Evolutionary conservation across 768 basidiomycete species (phyloP).

Genomic region (Russula griseocarnosa): DNA sequence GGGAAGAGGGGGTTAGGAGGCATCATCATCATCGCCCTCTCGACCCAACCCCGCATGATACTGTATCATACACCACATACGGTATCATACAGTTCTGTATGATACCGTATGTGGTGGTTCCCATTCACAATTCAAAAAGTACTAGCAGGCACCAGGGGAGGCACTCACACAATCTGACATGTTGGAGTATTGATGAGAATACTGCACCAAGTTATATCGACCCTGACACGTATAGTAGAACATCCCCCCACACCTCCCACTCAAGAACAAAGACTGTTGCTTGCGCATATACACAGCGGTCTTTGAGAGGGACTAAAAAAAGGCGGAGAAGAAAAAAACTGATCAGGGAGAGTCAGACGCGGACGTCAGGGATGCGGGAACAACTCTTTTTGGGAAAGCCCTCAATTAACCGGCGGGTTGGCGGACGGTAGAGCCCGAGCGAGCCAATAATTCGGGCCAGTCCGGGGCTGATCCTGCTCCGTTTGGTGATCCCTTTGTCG

Average conservation of each 20-base stretch:
- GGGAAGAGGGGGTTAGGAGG: neutral
- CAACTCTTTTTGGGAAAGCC: too few relatives aligned
- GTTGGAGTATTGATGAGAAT: too few relatives aligned
- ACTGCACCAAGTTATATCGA: too few relatives aligned
- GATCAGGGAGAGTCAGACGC: too few relatives aligned
- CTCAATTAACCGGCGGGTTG: neutral
- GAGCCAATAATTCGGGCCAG: neutral
- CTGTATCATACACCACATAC: too few relatives aligned
- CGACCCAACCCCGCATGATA: too few relatives aligned
- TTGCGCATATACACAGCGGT: too few relatives aligned
- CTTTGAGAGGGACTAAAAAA: neutral
- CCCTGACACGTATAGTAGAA: too few relatives aligned
- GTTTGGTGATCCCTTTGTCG: conserved; percentile 24
- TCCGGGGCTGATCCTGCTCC: neutral
- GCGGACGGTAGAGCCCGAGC: neutral
- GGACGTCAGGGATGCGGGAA: neutral
- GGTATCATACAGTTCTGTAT: too few relatives aligned
- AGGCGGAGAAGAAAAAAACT: neutral
- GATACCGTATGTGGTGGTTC: neutral
- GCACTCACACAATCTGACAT: too few relatives aligned
- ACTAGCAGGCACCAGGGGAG: neutral
- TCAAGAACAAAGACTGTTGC: too few relatives aligned
- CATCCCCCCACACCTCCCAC: too few relatives aligned
- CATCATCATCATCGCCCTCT: neutral
- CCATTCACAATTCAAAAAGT: neutral